Conservation (phyloP, 768 basidiomycete genomes). For the Hericium erinaceus region DNA sequence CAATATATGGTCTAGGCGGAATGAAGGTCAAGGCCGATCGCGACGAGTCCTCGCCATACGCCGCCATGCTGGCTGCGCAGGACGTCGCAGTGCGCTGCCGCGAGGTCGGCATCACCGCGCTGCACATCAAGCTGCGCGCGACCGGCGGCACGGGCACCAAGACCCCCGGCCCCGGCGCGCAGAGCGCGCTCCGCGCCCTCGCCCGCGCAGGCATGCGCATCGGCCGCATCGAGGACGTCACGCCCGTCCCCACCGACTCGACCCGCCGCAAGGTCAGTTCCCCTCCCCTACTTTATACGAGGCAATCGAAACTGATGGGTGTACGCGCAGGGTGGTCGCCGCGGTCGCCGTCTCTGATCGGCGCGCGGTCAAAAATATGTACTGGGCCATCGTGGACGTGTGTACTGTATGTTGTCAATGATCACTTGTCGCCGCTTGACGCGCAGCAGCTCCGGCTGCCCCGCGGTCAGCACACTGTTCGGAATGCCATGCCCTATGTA, state of each 20-base stretch:
- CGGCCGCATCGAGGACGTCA: slow-evolving; percentile 97
- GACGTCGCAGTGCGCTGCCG: slow-evolving; percentile 94
- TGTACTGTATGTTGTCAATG: slow-evolving; percentile 30
- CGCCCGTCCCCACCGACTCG: slow-evolving; percentile 93
- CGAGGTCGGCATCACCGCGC: slow-evolving; percentile 96
- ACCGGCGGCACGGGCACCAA: slow-evolving; percentile 98
- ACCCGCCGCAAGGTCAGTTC: slow-evolving; percentile 86
- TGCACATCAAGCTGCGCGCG: slow-evolving; percentile 98
- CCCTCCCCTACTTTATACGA: not conserved
- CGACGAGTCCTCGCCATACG: slow-evolving; percentile 97
- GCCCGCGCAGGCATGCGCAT: slow-evolving; percentile 98
- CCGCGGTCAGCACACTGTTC: slow-evolving; percentile 53
- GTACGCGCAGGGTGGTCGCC: slow-evolving; percentile 80
- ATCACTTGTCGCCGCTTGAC: slow-evolving; percentile 77
- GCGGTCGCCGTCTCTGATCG: slow-evolving; percentile 86
- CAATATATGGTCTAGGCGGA: slow-evolving; percentile 47
- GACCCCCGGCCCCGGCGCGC: slow-evolving; percentile 97
- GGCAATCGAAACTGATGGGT: not conserved
- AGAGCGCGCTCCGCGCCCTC: slow-evolving; percentile 95
- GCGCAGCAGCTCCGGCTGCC: slow-evolving; percentile 65
- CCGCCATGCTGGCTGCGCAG: slow-evolving; percentile 97
- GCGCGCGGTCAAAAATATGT: slow-evolving; percentile 18
- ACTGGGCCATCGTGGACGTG: slow-evolving; percentile 20
- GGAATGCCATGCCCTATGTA: not conserved
- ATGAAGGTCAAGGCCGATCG: slow-evolving; percentile 99